Percentiles rank a stretch among this genome's conserved stretches.
phyloP scores from a whole-genome alignment of 1,284 basidiomycete species.

The Tremellales sp. region DNA sequence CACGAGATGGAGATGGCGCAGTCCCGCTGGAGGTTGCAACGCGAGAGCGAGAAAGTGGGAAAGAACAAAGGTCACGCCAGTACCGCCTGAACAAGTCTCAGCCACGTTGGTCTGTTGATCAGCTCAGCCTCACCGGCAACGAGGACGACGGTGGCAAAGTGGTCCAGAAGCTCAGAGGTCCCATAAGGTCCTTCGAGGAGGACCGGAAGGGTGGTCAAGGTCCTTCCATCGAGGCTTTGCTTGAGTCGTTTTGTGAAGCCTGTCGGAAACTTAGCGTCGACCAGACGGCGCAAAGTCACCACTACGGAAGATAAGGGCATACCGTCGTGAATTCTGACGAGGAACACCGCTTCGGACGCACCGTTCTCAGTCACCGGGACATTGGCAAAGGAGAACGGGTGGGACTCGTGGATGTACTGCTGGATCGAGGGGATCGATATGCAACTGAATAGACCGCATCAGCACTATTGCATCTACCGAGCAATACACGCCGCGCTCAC shows the following conservation, averaged over 20 bases:
- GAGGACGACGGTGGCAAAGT: conserved; percentile 35
- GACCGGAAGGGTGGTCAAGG: conserved; percentile 19
- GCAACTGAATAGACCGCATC: conserved; percentile 21
- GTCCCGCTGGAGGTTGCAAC: conserved; percentile 10
- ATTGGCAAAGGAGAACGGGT: conserved; percentile 46
- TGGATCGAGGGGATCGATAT: conserved; percentile 37
- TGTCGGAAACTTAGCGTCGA: background rate
- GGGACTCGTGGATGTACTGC: conserved; percentile 35
- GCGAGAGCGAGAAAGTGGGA: conserved; percentile 32
- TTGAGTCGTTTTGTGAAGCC: conserved; percentile 33
- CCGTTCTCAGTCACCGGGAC: conserved; percentile 21
- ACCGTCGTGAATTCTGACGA: conserved; percentile 42
- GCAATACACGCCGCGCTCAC: conserved; percentile 18
- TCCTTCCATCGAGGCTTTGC: conserved; percentile 16
- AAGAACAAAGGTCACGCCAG: conserved; percentile 37
- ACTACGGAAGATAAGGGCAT: conserved; percentile 3
- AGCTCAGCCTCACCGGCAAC: conserved; percentile 29
- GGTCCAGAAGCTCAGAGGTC: conserved; percentile 18
- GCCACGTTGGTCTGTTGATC: background rate
- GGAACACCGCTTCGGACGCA: conserved; percentile 29
- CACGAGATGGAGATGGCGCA: conserved; percentile 23
- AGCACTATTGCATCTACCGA: background rate
- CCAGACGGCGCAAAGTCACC: background rate
- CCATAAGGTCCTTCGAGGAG: conserved; percentile 47
- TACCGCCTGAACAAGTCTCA: conserved; percentile 28